A percentile compares a stretch with the other conserved stretches of the same genome.
Evolutionary conservation across 1,139 yeast species (phyloP).

Genomic region (Geotrichum candidum): DNA sequence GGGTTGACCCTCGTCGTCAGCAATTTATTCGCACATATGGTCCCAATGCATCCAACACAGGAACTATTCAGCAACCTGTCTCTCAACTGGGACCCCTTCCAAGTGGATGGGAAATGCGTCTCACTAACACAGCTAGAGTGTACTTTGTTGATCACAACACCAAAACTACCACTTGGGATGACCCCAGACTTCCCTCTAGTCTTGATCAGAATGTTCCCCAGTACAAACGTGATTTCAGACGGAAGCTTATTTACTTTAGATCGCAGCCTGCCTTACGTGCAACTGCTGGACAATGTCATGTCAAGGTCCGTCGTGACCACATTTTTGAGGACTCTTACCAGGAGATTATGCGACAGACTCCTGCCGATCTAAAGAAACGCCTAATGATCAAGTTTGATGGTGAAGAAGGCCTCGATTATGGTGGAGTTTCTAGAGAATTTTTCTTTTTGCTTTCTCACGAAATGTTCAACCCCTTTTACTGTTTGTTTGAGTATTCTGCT

Average conservation of each 20-base stretch:
- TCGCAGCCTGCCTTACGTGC: constrained; percentile 97
- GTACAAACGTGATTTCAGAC: constrained; percentile 96
- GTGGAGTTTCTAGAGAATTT: constrained; percentile 98
- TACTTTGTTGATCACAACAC: constrained; percentile 98
- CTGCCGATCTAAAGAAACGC: constrained; percentile 96
- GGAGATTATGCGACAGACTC: constrained; percentile 97
- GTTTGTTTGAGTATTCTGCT: constrained; percentile 94
- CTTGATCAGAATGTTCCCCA: constrained; percentile 98
- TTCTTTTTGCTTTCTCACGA: constrained; percentile 94
- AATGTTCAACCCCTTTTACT: constrained; percentile 97
- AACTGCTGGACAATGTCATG: constrained; percentile 97
- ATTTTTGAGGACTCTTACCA: constrained; percentile 96
- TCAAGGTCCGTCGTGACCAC: constrained; percentile 93
- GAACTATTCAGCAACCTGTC: constrained; percentile 64
- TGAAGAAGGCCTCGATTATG: constrained; percentile 98
- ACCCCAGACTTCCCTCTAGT: constrained; percentile 95
- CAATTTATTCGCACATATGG: constrained; percentile 89
- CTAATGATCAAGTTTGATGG: constrained; percentile 98
- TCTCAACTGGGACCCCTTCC: constrained; percentile 97
- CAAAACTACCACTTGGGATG: constrained; percentile 99
- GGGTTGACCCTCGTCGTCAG: constrained; percentile 99
- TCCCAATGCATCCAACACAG: constrained; percentile 37
- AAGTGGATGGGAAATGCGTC: constrained; percentile 99
- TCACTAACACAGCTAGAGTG: constrained; percentile 96
- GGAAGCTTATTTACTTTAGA: constrained; percentile 94